Evolutionary conservation across 2,329 filamentous ascomycete genomes (phyloP).

Genomic region (Fusarium sp.): DNA sequence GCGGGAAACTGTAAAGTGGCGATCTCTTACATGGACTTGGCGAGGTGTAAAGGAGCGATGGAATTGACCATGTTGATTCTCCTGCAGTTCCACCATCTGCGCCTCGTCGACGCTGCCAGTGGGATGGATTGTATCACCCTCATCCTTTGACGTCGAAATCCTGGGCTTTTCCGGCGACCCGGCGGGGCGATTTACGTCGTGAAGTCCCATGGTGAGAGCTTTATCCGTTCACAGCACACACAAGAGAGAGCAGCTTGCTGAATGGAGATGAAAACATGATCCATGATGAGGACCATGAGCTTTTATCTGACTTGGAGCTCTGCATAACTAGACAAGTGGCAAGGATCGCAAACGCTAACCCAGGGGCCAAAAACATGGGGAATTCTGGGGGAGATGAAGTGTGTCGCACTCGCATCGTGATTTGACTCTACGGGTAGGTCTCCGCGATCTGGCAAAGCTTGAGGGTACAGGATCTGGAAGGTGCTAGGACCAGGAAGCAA

Average conservation of each 20-base stretch:
- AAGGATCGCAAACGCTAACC: not conserved
- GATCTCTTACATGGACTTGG: conserved; percentile 37
- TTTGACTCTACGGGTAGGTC: conserved; percentile 35
- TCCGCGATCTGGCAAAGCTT: conserved; percentile 19
- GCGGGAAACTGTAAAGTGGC: no score
- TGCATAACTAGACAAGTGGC: not conserved
- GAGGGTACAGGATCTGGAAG: conserved; percentile 7
- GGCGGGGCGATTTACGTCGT: conserved; percentile 15
- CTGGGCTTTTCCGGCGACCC: conserved; percentile 24
- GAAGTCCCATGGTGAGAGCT: conserved; percentile 26
- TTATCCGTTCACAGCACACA: not conserved
- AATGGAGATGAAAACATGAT: not conserved
- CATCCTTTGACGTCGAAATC: conserved; percentile 28
- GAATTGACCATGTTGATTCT: conserved; percentile 33
- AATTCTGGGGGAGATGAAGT: no score
- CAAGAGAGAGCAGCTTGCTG: not conserved
- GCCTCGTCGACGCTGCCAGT: conserved; percentile 24
- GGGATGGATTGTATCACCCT: conserved; percentile 4
- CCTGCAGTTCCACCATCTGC: conserved; percentile 21
- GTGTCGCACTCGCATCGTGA: not conserved
- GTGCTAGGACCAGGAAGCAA: no score
- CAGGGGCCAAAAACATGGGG: not conserved
- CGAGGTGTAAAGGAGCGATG: conserved; percentile 41
- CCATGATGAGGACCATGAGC: not conserved
- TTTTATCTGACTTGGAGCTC: conserved; percentile 13